A percentile compares a stretch with the other conserved stretches of the same genome.
These are phyloP conservation scores for Lumnitzera littorea DNA, from an alignment of 345 rosid species.

Conservation along the genomic window DNA sequence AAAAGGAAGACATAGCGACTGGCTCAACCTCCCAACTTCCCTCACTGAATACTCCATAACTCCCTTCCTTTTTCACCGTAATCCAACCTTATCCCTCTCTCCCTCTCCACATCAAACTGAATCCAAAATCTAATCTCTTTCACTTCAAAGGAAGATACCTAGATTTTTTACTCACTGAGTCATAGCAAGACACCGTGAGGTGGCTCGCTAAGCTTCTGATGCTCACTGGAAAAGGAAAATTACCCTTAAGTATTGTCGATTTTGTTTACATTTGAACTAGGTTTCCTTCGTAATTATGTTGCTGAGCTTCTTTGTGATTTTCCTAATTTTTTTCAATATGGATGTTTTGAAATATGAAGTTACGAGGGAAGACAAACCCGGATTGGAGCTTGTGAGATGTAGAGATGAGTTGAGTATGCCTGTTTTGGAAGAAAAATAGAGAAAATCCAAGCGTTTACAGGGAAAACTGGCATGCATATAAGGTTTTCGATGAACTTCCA, in stretches of 20 bases:
- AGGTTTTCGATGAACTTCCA: constrained; percentile 67
- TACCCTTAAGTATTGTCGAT: constrained; percentile 51
- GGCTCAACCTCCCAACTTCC: constrained; percentile 30
- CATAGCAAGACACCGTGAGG: constrained; percentile 22
- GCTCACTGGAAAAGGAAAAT: constrained; percentile 34
- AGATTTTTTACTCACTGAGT: constrained; percentile 22
- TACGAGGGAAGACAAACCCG: constrained; percentile 25
- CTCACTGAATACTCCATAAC: constrained; percentile 34
- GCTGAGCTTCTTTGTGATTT: constrained; percentile 49
- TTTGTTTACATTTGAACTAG: constrained; percentile 60
- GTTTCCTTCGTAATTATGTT: constrained; percentile 59
- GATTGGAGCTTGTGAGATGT: constrained; percentile 44
- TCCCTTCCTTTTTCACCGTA: constrained; percentile 35
- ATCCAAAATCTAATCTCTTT: constrained; percentile 27
- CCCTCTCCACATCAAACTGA: constrained; percentile 64
- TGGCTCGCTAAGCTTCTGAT: constrained; percentile 60
- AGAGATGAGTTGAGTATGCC: constrained; percentile 44
- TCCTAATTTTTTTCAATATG: constrained; percentile 63
- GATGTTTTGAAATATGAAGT: constrained; percentile 21
- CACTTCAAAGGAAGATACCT: constrained; percentile 48
- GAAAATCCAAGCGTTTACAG: background rate
- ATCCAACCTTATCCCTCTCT: constrained; percentile 67
- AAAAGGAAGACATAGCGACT: too few relatives aligned
- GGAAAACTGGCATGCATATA: constrained; percentile 32
- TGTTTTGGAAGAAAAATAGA: constrained; percentile 56